Percentiles rank a stretch among this genome's conserved stretches.
phyloP scores from a whole-genome alignment of 1,139 yeast species.

The Yamadazyma pseudoaaseri region DNA sequence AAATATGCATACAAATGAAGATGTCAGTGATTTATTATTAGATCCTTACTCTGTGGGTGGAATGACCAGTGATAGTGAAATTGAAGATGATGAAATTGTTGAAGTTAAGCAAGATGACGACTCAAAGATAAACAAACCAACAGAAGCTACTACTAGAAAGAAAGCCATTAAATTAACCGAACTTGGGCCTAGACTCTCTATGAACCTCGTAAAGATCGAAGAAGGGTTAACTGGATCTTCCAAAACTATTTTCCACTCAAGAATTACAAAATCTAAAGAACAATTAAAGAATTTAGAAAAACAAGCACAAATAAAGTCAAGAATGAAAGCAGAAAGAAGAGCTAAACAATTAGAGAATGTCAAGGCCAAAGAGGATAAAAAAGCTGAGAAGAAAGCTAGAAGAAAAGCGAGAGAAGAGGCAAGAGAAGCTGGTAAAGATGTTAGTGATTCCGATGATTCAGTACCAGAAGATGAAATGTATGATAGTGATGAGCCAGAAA shows the following conservation, averaged over 20 bases:
- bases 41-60: conserved; percentile 82
- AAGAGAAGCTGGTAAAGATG: conserved; percentile 33
- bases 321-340: conserved; percentile 69
- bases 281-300: conserved; percentile 66
- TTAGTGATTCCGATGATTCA: conserved; percentile 12
- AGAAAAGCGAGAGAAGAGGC: conserved; percentile 52
- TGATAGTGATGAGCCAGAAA: conserved; percentile 20
- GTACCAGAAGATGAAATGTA: not conserved
- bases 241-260: conserved; percentile 80
- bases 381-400: conserved; percentile 71
- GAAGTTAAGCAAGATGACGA: conserved; percentile 51
- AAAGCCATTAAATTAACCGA: conserved; percentile 92
- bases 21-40: conserved; percentile 78
- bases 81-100: conserved; percentile 89
- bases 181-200: conserved; percentile 85
- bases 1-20: conserved; percentile 63
- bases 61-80: conserved; percentile 87
- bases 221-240: conserved; percentile 79
- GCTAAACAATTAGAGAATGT: conserved; percentile 79
- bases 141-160: conserved; percentile 47
- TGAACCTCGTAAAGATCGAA: conserved; percentile 81
- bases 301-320: conserved; percentile 61
- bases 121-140: conserved; percentile 21
- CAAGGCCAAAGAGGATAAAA: conserved; percentile 69
- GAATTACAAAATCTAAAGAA: conserved; percentile 56